Evolutionary conservation across 1,284 basidiomycete genomes (phyloP).

Genomic region (Tilletia caries): DNA sequence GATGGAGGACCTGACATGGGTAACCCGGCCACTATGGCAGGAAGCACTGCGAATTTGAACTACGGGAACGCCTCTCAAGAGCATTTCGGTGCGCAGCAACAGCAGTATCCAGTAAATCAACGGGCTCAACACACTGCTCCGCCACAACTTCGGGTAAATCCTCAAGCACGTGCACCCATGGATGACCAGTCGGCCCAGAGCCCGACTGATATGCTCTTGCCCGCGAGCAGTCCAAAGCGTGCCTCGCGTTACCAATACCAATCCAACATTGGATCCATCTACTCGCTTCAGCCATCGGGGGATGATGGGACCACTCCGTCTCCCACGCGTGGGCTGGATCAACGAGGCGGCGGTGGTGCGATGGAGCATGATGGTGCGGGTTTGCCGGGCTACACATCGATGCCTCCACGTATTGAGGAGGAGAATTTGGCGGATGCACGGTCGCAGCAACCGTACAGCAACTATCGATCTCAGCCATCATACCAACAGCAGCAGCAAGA

Average conservation of each 20-base stretch:
- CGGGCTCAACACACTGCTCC: neutral
- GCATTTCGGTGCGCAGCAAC: neutral
- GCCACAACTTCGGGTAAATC: conserved; percentile 2
- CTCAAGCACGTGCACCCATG: neutral
- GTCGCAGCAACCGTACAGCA: neutral
- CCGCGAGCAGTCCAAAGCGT: neutral
- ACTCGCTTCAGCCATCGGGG: neutral
- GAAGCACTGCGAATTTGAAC: neutral
- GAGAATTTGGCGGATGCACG: neutral
- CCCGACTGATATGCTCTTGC: neutral
- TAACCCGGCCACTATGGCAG: neutral
- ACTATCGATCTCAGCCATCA: neutral
- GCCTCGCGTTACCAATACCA: conserved; percentile 1
- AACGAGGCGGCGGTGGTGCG: too few species aligned
- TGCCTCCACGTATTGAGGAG: neutral
- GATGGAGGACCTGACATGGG: neutral
- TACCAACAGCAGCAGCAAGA: neutral
- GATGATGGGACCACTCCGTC: neutral
- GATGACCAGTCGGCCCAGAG: neutral
- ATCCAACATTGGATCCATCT: neutral
- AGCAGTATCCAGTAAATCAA: neutral
- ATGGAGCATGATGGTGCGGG: neutral
- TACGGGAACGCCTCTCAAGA: neutral
- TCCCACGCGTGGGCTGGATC: too few species aligned
- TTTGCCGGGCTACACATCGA: conserved; percentile 1